Evolutionary conservation across 352 stramenopile species (phyloP), one percentile per base, ranked within the genome.

Genomic region (Plasmopara viticola): DNA sequence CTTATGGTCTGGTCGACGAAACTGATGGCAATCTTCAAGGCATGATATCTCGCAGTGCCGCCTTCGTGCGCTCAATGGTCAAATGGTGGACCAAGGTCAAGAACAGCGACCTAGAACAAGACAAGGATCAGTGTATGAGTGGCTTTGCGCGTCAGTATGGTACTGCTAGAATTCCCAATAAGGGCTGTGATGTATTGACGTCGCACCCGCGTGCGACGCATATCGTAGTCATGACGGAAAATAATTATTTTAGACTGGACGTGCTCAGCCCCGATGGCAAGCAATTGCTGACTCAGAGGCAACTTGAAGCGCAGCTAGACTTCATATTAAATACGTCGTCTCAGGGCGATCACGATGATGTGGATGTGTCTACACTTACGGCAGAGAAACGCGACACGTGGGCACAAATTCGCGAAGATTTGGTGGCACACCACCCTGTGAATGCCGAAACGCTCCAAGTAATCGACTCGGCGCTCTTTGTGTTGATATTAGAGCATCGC

Each of bases 61-160:
- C 77, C 43, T 91, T 95, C 44, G 74, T 90, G 56, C 74, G 74
- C 56, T 93, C 84, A 44, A 75, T 86, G 49, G 56, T 78, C 63
- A 95, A 95, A 68, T 96, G 87, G 82, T 95, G 84, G 78, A 49
- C 70, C 15, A 95, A 95, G 46, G 84, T 96, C 44, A 90, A 92
- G 71, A 78, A 48, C 51, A 90, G 84, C 58, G 76, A 92, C 57
- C 68, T 96, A 15, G 86, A 95, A 56, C 80, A 91, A 59, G 86
- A 96, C 70, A 84, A 79, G 48, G 92, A 94, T 53, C 77, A 94
- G 70, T 96, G 86, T 66, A 94, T 95, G 84, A 85, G 80, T 43
- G 73, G 75, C 53, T 95, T 93, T 66, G 81, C 87, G 47, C 81
- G 86, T 28, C 84, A 96, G 59, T 88, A 88, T 39, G 87, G 84